phyloP scores from a whole-genome alignment of 2,329 filamentous ascomycete genomes.

The Scortechinia acanthostroma region DNA sequence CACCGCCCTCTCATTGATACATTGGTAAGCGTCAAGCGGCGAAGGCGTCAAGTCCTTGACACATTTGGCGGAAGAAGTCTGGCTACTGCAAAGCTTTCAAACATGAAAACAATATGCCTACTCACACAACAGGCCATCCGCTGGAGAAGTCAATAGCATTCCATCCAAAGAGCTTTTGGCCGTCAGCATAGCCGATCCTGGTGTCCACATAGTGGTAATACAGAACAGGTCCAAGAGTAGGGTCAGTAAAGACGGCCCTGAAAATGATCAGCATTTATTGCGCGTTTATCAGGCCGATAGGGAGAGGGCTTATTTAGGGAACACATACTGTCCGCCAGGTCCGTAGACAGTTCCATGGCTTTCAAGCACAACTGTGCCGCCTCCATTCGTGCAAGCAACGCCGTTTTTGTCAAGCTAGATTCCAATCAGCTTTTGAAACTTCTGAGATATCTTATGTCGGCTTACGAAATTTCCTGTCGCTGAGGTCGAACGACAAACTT shows the following conservation, averaged over 20 bases:
- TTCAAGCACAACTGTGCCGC: constrained; percentile 53
- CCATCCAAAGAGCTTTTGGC: constrained; percentile 40
- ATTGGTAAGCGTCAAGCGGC: too few relatives aligned
- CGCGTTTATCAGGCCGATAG: constrained; percentile 11
- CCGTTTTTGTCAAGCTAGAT: constrained; percentile 38
- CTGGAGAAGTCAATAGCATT: constrained; percentile 37
- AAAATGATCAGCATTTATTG: constrained; percentile 7
- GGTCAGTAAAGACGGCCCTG: constrained; percentile 45
- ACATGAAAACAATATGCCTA: too few relatives aligned
- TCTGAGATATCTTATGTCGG: not conserved
- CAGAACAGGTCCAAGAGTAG: constrained; percentile 38
- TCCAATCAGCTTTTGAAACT: not conserved
- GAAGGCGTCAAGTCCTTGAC: too few relatives aligned
- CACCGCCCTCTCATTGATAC: too few relatives aligned
- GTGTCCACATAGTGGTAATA: constrained; percentile 29
- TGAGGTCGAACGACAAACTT: constrained; percentile 47
- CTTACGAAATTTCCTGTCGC: constrained; percentile 42
- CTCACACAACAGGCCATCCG: constrained; percentile 31
- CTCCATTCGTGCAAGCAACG: constrained; percentile 39
- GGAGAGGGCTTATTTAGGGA: too few relatives aligned
- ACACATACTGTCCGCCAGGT: constrained; percentile 53
- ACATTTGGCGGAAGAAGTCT: too few relatives aligned
- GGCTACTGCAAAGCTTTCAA: too few relatives aligned
- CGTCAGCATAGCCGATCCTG: constrained; percentile 20
- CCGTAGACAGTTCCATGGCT: constrained; percentile 55